Evolutionary conservation across 371 early-diverging fungal genomes (phyloP), one percentile per base, ranked within the genome.

Genomic region (Syncephalastrum racemosum): DNA sequence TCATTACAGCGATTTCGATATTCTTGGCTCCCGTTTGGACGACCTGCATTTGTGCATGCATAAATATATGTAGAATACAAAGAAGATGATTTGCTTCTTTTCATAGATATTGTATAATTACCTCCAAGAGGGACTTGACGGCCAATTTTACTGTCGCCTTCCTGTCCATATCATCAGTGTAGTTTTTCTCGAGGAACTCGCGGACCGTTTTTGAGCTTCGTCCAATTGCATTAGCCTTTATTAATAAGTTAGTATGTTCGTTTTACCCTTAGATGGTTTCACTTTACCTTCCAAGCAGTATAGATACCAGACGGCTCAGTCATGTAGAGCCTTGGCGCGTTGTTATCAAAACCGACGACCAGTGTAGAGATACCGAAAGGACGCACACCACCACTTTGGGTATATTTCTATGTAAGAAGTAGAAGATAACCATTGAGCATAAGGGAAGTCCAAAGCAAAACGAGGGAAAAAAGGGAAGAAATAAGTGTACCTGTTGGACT

Each of bases 251-350:
- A 8, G 43, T 22, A 43, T 40, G 5, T 19, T 31, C 45, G 16
- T 45, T 59, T 22, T 14, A 39, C 67, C 73, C 31, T 58, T 39
- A 16, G 60, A 12, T 72, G 69, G n/a, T 22, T 4, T 20, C 67
- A 64, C 16, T 68, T 72, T 67, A 83, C 88, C 83, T 93, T 95
- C 96, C 99, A 99, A 63, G 95, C 95, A 53, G 97, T 90, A 75
- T 95, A 99, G 64, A 98, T 99, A 53, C 99, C 99, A 47, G 99
- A 96, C 14, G 99, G 99, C 63, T 99, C 99, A 18, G 99, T 97
- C 79, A 98, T 93, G 83, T 93, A 99, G 58, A 99, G 87, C 68
- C 89, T 88, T 31, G 99, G 98, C 16, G 79, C 81, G 63, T 89
- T 85, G 70, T 89, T 87, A 59, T 90, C 86, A 65, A 92, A 88